Conservation (phyloP, 257 asterid genomes). For the Marsdenia floribunda region DNA sequence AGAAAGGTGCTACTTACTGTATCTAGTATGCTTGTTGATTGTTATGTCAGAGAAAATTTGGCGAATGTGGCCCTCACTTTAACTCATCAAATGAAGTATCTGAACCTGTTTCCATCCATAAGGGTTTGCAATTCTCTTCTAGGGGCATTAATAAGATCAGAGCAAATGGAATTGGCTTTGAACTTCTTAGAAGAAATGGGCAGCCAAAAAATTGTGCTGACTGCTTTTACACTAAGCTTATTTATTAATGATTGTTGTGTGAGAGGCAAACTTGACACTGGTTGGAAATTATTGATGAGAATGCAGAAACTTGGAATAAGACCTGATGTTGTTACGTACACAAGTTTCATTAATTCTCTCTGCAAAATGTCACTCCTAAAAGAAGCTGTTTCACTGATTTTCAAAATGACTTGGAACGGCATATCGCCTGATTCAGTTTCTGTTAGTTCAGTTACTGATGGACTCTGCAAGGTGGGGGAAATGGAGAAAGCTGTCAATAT, state of each 20-base stretch:
- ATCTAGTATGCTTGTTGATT: conserved; percentile 22
- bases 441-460: conserved; percentile 22
- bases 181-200: conserved; percentile 21
- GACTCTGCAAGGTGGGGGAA: conserved; percentile 25
- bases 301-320: conserved; percentile 18
- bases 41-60: conserved; percentile 18
- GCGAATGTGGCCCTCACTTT: conserved; percentile 10
- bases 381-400: conserved; percentile 21
- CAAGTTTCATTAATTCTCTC: conserved; percentile 18
- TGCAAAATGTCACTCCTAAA: conserved; percentile 17
- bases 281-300: conserved; percentile 22
- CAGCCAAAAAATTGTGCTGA: conserved; percentile 15
- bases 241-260: conserved; percentile 21
- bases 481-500: conserved; percentile 17
- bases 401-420: conserved; percentile 16
- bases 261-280: conserved; percentile 16
- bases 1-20: conserved; percentile 19
- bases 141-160: conserved; percentile 12
- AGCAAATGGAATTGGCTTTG: conserved; percentile 20
- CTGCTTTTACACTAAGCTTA: conserved; percentile 17
- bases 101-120: conserved; percentile 17
- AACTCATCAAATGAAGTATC: conserved; percentile 11
- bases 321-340: conserved; percentile 24
- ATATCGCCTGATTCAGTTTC: conserved; percentile 22
- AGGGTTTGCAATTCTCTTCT: conserved; percentile 26